Conservation (phyloP, 2,329 filamentous ascomycete species). For the Zarea fungicola region DNA sequence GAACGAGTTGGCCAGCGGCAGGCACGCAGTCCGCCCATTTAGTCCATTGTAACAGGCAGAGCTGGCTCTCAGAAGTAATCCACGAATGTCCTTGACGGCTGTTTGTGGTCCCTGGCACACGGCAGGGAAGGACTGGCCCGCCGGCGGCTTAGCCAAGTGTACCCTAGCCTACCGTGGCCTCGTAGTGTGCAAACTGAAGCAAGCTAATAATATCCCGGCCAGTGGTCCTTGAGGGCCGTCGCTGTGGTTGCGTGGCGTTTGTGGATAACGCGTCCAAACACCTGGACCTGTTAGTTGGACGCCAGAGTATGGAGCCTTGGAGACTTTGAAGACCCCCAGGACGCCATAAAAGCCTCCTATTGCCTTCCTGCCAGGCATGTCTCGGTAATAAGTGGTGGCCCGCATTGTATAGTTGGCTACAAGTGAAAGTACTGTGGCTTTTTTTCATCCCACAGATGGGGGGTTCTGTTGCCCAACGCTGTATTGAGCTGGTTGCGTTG, state of each 20-base stretch:
- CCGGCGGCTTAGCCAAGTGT: slow-evolving; percentile 2
- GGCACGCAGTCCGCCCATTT: too few relatives aligned
- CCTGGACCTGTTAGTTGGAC: not conserved
- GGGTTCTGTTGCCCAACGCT: not conserved
- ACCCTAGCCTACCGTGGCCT: slow-evolving; percentile 2
- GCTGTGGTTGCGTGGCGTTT: not conserved
- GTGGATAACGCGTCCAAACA: slow-evolving; percentile 3
- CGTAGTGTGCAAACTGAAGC: not conserved
- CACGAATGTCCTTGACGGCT: slow-evolving; percentile 13
- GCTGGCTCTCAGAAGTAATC: too few relatives aligned
- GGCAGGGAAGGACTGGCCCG: slow-evolving; percentile 14
- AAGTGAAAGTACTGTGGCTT: not conserved
- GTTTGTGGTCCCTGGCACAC: slow-evolving; percentile 14
- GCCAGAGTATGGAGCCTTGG: not conserved
- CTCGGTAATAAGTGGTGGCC: too few relatives aligned
- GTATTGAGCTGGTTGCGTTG: not conserved
- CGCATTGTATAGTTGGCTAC: too few relatives aligned
- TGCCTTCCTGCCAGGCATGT: not conserved
- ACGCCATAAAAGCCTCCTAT: not conserved
- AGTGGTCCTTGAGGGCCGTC: not conserved
- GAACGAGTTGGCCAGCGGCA: too few relatives aligned
- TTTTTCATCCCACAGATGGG: not conserved
- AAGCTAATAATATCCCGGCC: not conserved
- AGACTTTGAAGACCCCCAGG: not conserved
- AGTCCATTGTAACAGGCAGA: too few relatives aligned